phyloP scores from a whole-genome alignment of 805 yeast genomes.

The Isabelozyma rhagii region DNA sequence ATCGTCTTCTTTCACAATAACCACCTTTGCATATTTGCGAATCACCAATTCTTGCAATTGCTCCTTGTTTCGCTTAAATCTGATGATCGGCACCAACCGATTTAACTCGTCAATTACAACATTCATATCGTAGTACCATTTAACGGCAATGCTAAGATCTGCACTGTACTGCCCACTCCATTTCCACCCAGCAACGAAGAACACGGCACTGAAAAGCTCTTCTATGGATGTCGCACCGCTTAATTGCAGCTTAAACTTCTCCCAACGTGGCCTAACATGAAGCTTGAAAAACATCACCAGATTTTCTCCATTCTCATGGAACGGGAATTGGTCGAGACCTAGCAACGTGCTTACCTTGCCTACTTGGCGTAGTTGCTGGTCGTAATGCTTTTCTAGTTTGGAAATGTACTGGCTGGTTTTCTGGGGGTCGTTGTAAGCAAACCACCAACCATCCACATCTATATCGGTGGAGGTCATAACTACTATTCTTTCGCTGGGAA shows the following conservation, averaged over 20 bases:
- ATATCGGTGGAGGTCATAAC: too few relatives aligned
- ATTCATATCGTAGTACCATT: constrained; percentile 1
- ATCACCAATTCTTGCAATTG: background rate
- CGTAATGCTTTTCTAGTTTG: background rate
- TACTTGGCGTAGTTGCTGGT: constrained; percentile 2
- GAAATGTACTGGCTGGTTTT: background rate
- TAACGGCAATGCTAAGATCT: background rate
- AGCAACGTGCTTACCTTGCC: constrained; percentile 4
- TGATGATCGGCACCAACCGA: constrained; percentile 4
- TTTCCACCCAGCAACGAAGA: too few relatives aligned
- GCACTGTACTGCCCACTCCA: background rate
- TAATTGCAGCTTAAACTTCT: constrained; percentile 1
- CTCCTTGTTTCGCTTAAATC: constrained; percentile 1
- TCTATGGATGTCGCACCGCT: background rate
- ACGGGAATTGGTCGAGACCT: constrained; percentile 11
- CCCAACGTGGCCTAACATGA: constrained; percentile 18
- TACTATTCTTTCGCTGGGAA: constrained; percentile 11
- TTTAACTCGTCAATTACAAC: constrained; percentile 4
- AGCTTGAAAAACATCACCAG: constrained; percentile 15
- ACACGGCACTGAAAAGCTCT: background rate
- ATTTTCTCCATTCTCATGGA: constrained; percentile 11
- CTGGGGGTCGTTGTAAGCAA: background rate
- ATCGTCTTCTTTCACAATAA: background rate
- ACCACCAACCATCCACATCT: background rate
- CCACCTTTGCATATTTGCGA: background rate